These are phyloP conservation scores for Lepidium sativum DNA, from an alignment of 345 rosid genomes.

Conservation along the genomic window DNA sequence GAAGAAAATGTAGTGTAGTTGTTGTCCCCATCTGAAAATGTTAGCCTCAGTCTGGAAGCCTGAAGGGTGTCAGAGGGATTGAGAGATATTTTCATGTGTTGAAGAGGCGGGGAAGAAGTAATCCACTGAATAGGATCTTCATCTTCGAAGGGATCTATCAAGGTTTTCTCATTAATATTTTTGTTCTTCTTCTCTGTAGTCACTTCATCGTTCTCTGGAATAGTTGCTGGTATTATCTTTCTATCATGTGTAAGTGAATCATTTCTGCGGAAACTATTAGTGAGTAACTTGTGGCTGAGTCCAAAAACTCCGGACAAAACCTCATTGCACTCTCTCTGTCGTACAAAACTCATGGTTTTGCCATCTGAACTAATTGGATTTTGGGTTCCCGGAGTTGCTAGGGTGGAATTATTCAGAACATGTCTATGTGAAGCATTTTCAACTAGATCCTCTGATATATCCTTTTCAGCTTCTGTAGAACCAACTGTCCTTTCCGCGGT, in stretches of 20 bases:
- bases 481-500: neutral
- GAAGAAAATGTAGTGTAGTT: slow-evolving; percentile 54
- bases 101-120: slow-evolving; percentile 82
- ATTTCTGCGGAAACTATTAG: slow-evolving; percentile 49
- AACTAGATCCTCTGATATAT: slow-evolving; percentile 6
- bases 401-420: slow-evolving; percentile 22
- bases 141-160: slow-evolving; percentile 30
- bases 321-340: slow-evolving; percentile 20
- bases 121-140: slow-evolving; percentile 36
- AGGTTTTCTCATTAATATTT: slow-evolving; percentile 20
- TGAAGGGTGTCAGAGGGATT: slow-evolving; percentile 53
- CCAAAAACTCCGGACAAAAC: slow-evolving; percentile 45
- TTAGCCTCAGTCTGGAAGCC: slow-evolving; percentile 59
- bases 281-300: slow-evolving; percentile 53
- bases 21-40: slow-evolving; percentile 50
- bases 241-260: slow-evolving; percentile 36
- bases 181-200: slow-evolving; percentile 24
- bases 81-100: slow-evolving; percentile 87
- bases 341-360: neutral
- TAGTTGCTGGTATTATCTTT: slow-evolving; percentile 31
- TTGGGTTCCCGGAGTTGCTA: slow-evolving; percentile 33
- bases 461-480: slow-evolving; percentile 8
- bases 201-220: slow-evolving; percentile 23
- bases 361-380: slow-evolving; percentile 6
- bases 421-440: neutral